Percentiles rank a stretch among this genome's conserved stretches.
phyloP scores from a whole-genome alignment of 2,329 filamentous ascomycete species.

The Colletotrichum liriopes region DNA sequence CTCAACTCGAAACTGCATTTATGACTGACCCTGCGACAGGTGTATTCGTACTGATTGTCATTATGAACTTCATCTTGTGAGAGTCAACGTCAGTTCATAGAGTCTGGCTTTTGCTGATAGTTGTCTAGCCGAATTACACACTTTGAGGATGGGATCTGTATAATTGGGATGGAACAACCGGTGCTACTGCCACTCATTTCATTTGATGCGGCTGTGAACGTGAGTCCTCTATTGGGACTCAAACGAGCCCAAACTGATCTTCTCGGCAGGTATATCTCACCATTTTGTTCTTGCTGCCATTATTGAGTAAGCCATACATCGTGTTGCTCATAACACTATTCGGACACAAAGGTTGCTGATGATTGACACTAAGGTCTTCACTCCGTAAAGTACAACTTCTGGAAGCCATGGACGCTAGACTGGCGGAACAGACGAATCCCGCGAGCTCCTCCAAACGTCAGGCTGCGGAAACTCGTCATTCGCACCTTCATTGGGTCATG shows the following conservation, averaged over 20 bases:
- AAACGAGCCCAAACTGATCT: neutral
- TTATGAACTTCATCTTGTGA: constrained; percentile 37
- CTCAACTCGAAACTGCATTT: fast-evolving
- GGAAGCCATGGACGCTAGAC: constrained; percentile 39
- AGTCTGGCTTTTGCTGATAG: neutral
- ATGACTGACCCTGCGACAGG: neutral
- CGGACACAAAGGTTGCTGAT: neutral
- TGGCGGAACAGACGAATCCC: constrained; percentile 31
- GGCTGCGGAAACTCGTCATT: constrained; percentile 30
- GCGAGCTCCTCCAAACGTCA: constrained; percentile 25
- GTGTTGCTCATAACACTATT: too few species aligned
- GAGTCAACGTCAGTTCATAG: too few species aligned
- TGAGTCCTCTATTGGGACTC: fast-evolving
- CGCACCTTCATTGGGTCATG: constrained; percentile 38
- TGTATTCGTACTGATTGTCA: constrained; percentile 32
- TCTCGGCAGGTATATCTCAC: constrained; percentile 28
- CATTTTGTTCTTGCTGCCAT: constrained; percentile 29
- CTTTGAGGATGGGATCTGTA: constrained; percentile 22
- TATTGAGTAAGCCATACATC: constrained; percentile 9
- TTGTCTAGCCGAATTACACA: constrained; percentile 23
- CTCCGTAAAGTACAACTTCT: constrained; percentile 37
- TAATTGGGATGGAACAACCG: constrained; percentile 17
- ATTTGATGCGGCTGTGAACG: constrained; percentile 36
- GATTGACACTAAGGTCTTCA: neutral
- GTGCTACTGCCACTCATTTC: constrained; percentile 29